Evolutionary conservation across 2,329 filamentous ascomycete genomes (phyloP).

Genomic region (Phialophora tarda): DNA sequence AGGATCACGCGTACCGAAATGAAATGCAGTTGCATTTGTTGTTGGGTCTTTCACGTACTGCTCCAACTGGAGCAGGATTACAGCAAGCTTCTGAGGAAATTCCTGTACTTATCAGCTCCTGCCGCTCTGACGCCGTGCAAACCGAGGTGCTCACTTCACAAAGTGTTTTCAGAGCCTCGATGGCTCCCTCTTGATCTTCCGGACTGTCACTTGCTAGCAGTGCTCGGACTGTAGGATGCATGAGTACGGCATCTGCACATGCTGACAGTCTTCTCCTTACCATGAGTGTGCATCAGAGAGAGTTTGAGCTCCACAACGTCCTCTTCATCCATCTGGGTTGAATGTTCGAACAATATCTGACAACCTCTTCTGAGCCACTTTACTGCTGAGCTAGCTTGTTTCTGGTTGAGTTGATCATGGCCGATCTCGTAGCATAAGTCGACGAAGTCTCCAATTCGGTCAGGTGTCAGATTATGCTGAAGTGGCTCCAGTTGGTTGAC

Average conservation of each 20-base stretch:
- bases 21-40: slow-evolving; percentile 49
- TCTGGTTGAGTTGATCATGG: slow-evolving; percentile 59
- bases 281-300: slow-evolving; percentile 68
- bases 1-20: slow-evolving; percentile 42
- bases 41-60: slow-evolving; percentile 55
- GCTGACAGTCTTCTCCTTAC: slow-evolving; percentile 47
- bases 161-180: slow-evolving; percentile 14
- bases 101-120: slow-evolving; percentile 45
- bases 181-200: slow-evolving; percentile 10
- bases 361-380: slow-evolving; percentile 77
- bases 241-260: slow-evolving; percentile 8
- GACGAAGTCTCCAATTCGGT: slow-evolving; percentile 65
- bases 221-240: slow-evolving; percentile 39
- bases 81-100: slow-evolving; percentile 67
- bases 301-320: slow-evolving; percentile 69
- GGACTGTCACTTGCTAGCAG: slow-evolving; percentile 21
- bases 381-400: slow-evolving; percentile 61
- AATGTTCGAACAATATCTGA: slow-evolving; percentile 62
- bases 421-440: slow-evolving; percentile 77
- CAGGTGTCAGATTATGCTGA: slow-evolving; percentile 51
- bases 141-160: slow-evolving; percentile 35
- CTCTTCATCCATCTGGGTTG: slow-evolving; percentile 61
- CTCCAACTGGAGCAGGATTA: slow-evolving; percentile 72
- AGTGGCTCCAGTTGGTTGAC: slow-evolving; percentile 57
- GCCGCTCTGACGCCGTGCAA: background rate